Evolutionary conservation across 768 basidiomycete genomes (phyloP), one percentile per base, ranked within the genome.

Genomic region (Kwoniella sp.): DNA sequence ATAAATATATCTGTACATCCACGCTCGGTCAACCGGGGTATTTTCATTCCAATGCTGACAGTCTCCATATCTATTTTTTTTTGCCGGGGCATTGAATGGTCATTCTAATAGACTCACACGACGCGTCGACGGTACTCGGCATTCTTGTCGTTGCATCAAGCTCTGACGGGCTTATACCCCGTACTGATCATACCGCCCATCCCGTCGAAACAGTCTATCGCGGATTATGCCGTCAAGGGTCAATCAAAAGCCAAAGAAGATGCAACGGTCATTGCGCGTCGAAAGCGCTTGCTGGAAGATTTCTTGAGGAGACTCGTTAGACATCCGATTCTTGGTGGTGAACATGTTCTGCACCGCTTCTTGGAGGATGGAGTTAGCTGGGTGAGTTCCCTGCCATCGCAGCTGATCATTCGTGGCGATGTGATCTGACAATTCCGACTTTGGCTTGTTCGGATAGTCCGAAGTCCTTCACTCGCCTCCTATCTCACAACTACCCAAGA

Each of bases 171-270:
- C 74, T 84, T 99, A 49, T 96, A 99, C 78, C 96, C 96, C 0
- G 96, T 94, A 9, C 82, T 94, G 70, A 98, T 99, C 73, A 89
- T 99, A 64, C 95, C 96, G 1, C 96, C 96, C 47, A 96, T 99
- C 56, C 96, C 96, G 2, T 93, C 91, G 0, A 98, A 99, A 81
- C 92, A 98, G 81, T 89, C 90, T 1, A 84, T 99, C 40, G 87
- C 91, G 8, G 96, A 98, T 73, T 99, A 99, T 83, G 96, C 96
- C 1, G 89, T 93, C 65, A 98, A 97, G 80, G 88, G 86, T 15
- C 77, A 78, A 36, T 67, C 62, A 13, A 96, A 95, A 80, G 96
- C 95, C 24, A 97, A 95, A 76, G 96, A 99, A 76, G 96, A 99
- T 78, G 87, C 88, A 2, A 85, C 89, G 0, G 86, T 98, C 83